Evolutionary conservation across 345 rosid species (phyloP).

Genomic region (Turnera subulata): DNA sequence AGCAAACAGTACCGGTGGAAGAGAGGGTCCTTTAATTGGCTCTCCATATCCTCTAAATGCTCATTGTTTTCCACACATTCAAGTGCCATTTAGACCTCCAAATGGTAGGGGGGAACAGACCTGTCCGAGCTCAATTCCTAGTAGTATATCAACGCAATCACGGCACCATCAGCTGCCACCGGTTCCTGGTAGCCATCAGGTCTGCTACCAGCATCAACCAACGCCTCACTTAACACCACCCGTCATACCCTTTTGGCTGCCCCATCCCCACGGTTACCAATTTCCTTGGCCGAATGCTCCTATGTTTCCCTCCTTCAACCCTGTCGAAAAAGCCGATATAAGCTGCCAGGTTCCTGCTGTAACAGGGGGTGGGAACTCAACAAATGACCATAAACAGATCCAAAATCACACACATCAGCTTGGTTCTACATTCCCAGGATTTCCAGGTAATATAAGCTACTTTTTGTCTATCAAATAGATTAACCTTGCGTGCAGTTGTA

Average conservation of each 20-base stretch:
- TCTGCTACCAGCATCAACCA: slow-evolving; percentile 18
- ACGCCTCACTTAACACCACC: slow-evolving; percentile 18
- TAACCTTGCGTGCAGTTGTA: not conserved
- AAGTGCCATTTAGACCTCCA: not conserved
- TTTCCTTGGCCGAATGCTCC: slow-evolving; percentile 17
- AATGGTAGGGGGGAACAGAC: not conserved
- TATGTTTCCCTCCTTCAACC: slow-evolving; percentile 19
- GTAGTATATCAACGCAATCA: slow-evolving; percentile 15
- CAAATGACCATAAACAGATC: slow-evolving; percentile 23
- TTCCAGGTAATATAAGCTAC: slow-evolving; percentile 27
- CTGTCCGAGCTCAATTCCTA: slow-evolving; percentile 4
- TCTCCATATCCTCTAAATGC: not conserved
- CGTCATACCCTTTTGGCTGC: slow-evolving; percentile 27
- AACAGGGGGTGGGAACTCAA: slow-evolving; percentile 21
- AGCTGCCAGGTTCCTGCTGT: slow-evolving; percentile 22
- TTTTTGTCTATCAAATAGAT: not conserved
- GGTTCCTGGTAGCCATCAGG: slow-evolving; percentile 18
- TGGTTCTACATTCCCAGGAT: slow-evolving; percentile 23
- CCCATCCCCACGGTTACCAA: slow-evolving; percentile 21
- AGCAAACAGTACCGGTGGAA: no score
- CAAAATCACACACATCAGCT: slow-evolving; percentile 30
- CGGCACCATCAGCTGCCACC: slow-evolving; percentile 11
- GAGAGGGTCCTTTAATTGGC: no score
- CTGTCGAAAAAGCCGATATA: slow-evolving; percentile 15
- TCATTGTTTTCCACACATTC: not conserved